Evolutionary conservation across 345 rosid genomes (phyloP).

Genomic region (Melaleuca quinquenervia): DNA sequence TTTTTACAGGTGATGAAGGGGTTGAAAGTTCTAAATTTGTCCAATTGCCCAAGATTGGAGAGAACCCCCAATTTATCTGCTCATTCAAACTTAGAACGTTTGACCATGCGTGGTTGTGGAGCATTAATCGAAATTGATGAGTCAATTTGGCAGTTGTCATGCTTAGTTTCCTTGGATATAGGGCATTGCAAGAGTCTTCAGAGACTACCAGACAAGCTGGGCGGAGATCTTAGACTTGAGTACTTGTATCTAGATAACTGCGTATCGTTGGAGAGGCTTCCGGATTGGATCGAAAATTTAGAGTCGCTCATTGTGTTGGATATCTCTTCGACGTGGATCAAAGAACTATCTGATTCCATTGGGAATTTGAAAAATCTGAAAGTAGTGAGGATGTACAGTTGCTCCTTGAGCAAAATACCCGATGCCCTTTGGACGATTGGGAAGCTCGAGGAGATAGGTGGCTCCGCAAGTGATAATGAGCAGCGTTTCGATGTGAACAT

Average conservation of each 20-base stretch:
- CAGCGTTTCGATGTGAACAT: neutral
- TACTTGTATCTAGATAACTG: too few species aligned
- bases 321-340: too few species aligned
- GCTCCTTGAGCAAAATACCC: neutral
- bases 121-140: neutral
- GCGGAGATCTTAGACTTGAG: neutral
- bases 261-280: too few species aligned
- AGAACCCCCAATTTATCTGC: neutral
- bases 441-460: neutral
- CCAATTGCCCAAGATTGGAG: accelerated
- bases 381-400: accelerated
- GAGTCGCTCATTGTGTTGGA: too few species aligned
- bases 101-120: accelerated
- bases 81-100: neutral
- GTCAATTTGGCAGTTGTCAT: neutral
- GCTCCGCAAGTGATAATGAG: neutral
- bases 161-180: neutral
- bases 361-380: accelerated
- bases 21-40: neutral
- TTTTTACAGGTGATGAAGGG: neutral
- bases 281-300: too few species aligned
- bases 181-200: neutral
- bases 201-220: neutral
- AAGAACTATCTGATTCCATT: neutral
- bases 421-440: accelerated